Evolutionary conservation across 1,284 basidiomycete genomes (phyloP).

Genomic region (Caloboletus firmus): DNA sequence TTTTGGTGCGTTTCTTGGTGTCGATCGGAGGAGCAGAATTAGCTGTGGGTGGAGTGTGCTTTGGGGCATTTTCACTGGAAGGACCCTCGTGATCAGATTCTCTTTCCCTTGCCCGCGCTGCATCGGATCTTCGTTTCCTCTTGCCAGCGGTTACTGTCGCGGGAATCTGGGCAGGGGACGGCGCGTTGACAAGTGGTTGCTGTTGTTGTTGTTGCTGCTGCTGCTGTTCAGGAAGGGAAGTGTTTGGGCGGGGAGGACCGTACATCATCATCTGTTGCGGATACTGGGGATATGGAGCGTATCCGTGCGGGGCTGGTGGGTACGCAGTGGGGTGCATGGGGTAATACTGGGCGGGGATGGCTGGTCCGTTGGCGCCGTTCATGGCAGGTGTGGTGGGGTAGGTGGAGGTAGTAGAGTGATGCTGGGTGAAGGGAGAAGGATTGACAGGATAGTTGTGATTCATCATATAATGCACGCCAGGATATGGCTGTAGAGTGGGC

Average conservation of each 20-base stretch:
- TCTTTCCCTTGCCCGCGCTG: constrained; percentile 43
- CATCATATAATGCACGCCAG: constrained; percentile 54
- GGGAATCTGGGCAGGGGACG: constrained; percentile 39
- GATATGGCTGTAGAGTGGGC: constrained; percentile 53
- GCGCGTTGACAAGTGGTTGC: constrained; percentile 30
- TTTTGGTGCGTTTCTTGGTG: constrained; percentile 85
- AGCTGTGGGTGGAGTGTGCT: constrained; percentile 36
- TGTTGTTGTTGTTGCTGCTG: constrained; percentile 24
- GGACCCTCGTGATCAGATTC: constrained; percentile 60
- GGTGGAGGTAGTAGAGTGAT: constrained; percentile 38
- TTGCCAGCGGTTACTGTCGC: constrained; percentile 44
- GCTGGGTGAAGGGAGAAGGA: constrained; percentile 57
- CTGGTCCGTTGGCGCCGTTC: constrained; percentile 44
- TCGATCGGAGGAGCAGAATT: constrained; percentile 43
- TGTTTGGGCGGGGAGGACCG: constrained; percentile 41
- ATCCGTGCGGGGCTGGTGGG: constrained; percentile 45
- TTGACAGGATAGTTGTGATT: constrained; percentile 59
- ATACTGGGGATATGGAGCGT: constrained; percentile 61
- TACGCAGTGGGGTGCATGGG: constrained; percentile 56
- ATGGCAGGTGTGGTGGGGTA: constrained; percentile 42
- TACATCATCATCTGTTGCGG: constrained; percentile 70
- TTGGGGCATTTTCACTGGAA: constrained; percentile 46
- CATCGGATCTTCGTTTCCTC: constrained; percentile 63
- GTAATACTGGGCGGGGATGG: constrained; percentile 55
- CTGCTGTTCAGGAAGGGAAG: constrained; percentile 35